Conservation (phyloP, 2,329 filamentous ascomycete species). For the Ophiostoma novo-ulmi region DNA sequence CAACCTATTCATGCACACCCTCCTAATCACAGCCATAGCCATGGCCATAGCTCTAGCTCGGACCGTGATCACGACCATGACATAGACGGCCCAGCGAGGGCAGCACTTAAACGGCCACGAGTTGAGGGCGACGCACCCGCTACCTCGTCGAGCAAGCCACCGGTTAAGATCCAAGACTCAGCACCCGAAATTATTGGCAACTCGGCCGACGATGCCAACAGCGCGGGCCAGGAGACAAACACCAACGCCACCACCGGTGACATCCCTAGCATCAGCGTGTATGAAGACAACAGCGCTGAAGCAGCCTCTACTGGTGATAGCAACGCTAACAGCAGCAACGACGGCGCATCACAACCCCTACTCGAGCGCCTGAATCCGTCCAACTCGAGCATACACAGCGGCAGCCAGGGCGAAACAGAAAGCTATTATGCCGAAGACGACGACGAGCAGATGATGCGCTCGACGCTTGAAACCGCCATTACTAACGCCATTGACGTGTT, state of each 20-base stretch:
- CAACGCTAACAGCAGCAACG: neutral
- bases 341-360: neutral
- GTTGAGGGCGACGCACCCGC: conserved; percentile 42
- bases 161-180: conserved; percentile 35
- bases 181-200: neutral
- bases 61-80: conserved; percentile 46
- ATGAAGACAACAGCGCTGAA: neutral
- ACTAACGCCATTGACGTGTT: conserved; percentile 93
- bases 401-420: conserved; percentile 41
- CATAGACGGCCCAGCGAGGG: conserved; percentile 52
- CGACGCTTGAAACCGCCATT: conserved; percentile 83
- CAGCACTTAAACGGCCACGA: conserved; percentile 51
- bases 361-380: conserved; percentile 11
- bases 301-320: neutral
- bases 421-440: conserved; percentile 70
- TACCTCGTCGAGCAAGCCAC: conserved; percentile 29
- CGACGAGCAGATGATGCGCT: conserved; percentile 85
- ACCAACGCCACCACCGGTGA: neutral
- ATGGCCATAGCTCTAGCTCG: neutral
- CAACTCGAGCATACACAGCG: conserved; percentile 18
- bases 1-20: neutral
- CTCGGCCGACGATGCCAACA: neutral
- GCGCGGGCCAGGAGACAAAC: neutral
- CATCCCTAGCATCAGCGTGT: neutral
- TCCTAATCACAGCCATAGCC: neutral